Percentiles rank a stretch among this genome's conserved stretches.
Evolutionary conservation across 495 filamentous ascomycete species (phyloP).

Genomic region (Zalerion maritima): DNA sequence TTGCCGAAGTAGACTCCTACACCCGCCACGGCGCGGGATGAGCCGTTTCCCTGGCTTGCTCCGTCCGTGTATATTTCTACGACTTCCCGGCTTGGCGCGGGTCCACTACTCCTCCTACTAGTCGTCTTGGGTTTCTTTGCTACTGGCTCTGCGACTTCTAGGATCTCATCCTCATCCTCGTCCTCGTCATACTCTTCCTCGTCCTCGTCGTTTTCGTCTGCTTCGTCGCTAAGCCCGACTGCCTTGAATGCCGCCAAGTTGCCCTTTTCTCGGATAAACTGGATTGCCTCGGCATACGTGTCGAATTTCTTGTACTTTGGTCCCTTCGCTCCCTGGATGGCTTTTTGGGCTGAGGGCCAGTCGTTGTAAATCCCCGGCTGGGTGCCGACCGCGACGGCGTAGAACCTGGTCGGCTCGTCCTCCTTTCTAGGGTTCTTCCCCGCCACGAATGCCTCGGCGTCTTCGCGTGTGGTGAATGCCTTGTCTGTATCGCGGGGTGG

Average conservation of each 20-base stretch:
- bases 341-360: conserved; percentile 63
- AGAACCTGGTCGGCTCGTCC: conserved; percentile 43
- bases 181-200: conserved; percentile 18
- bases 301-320: conserved; percentile 73
- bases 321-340: conserved; percentile 61
- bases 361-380: conserved; percentile 81
- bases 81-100: conserved; percentile 26
- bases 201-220: conserved; percentile 14
- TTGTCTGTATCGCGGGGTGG: conserved; percentile 43
- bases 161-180: conserved; percentile 13
- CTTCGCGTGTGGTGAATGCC: conserved; percentile 59
- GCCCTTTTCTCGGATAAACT: conserved; percentile 21
- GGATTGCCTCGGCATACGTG: conserved; percentile 59
- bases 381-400: conserved; percentile 71
- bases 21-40: conserved; percentile 54
- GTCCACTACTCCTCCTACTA: conserved; percentile 34
- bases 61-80: conserved; percentile 83
- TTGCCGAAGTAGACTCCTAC: conserved; percentile 80
- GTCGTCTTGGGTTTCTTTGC: conserved; percentile 46
- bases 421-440: conserved; percentile 34
- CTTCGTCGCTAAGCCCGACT: conserved; percentile 22
- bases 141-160: conserved; percentile 30
- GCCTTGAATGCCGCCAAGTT: conserved; percentile 46
- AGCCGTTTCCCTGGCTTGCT: conserved; percentile 65
- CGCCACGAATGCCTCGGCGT: conserved; percentile 64